These are phyloP conservation scores for Rubroshorea leprosula DNA, from an alignment of 345 rosid species.

Conservation along the genomic window DNA sequence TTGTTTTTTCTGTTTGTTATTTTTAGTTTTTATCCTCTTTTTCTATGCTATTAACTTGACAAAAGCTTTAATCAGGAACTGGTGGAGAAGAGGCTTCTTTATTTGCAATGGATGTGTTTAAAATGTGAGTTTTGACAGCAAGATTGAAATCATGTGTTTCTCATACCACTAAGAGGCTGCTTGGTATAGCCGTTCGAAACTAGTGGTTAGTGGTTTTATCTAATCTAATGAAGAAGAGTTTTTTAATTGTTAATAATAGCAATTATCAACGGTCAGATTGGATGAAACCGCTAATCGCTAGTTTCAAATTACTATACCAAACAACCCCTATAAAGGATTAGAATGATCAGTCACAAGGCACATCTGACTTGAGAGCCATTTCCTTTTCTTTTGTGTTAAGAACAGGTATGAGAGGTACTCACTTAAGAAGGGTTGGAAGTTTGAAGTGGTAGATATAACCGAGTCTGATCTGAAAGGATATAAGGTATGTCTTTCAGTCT, in stretches of 20 bases:
- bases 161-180: no score
- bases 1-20: neutral
- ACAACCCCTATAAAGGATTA: neutral
- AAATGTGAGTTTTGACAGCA: constrained; percentile 49
- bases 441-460: constrained; percentile 68
- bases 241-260: no score
- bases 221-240: no score
- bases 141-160: constrained; percentile 1
- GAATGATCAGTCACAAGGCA: neutral
- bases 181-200: no score
- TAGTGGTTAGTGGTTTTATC: no score
- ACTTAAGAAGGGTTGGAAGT: constrained; percentile 82
- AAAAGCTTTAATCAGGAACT: constrained; percentile 43
- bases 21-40: neutral
- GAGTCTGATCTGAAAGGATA: constrained; percentile 90
- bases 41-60: constrained; percentile 11
- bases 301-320: no score
- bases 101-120: constrained; percentile 89
- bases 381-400: constrained; percentile 9
- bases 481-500: constrained; percentile 41
- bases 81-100: constrained; percentile 99
- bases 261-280: no score
- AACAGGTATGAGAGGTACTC: constrained; percentile 91
- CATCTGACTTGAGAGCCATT: neutral
- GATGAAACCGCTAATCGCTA: no score